Conservation (phyloP, 208 protist genomes). For the Trypanosoma vivax region DNA sequence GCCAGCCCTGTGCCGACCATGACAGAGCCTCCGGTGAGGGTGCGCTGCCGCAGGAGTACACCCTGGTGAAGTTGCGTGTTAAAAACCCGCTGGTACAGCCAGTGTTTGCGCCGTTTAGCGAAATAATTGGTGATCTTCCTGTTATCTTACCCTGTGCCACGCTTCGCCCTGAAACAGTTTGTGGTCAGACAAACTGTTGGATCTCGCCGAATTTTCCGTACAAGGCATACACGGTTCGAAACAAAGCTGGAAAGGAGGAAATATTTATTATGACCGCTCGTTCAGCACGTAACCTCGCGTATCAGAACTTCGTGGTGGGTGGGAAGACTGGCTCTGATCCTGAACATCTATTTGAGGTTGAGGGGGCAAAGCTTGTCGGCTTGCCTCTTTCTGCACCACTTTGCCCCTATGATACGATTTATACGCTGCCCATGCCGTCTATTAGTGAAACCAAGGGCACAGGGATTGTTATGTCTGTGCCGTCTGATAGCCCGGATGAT, state of each 20-base stretch:
- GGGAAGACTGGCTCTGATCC: constrained; percentile 74
- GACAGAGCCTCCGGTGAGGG: constrained; percentile 97
- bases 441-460: constrained; percentile 97
- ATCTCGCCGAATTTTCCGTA: constrained; percentile 95
- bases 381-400: constrained; percentile 90
- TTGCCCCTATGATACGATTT: constrained; percentile 83
- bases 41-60: constrained; percentile 97
- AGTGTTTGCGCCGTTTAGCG: constrained; percentile 50
- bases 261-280: constrained; percentile 94
- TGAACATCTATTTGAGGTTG: constrained; percentile 82
- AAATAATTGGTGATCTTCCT: constrained; percentile 48
- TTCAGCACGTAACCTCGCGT: constrained; percentile 94
- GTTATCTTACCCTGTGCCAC: constrained; percentile 98
- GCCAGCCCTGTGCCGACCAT: constrained; percentile 99
- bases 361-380: constrained; percentile 92
- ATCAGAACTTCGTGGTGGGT: constrained; percentile 91
- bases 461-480: constrained; percentile 97
- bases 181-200: constrained; percentile 99
- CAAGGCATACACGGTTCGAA: constrained; percentile 89
- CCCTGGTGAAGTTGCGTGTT: constrained; percentile 95
- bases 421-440: constrained; percentile 97
- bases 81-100: constrained; percentile 71
- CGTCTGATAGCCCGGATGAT: constrained; percentile 98
- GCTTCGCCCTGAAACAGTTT: constrained; percentile 99
- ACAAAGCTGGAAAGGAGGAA: constrained; percentile 69